Evolutionary conservation across 306 rosid species (phyloP).

Genomic region (Leucaena leucocephala): DNA sequence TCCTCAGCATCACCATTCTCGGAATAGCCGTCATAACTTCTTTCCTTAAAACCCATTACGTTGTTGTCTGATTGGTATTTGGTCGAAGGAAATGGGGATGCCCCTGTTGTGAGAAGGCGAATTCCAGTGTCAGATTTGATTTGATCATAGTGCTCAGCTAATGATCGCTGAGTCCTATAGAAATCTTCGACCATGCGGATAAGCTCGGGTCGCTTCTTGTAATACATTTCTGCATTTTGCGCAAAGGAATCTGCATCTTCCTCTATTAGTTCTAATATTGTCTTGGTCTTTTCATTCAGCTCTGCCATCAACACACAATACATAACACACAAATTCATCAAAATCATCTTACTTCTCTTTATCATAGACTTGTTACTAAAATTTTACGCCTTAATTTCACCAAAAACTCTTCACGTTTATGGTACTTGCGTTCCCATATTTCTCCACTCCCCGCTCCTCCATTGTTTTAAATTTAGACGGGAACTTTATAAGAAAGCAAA

Average conservation of each 20-base stretch:
- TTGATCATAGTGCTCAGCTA: slow-evolving; percentile 81
- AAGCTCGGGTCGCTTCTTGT: slow-evolving; percentile 82
- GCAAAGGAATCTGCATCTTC: slow-evolving; percentile 93
- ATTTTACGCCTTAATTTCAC: background rate
- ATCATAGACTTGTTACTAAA: slow-evolving; percentile 7
- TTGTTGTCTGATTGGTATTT: slow-evolving; percentile 47
- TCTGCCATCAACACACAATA: slow-evolving; percentile 46
- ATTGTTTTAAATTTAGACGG: background rate
- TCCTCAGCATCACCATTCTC: slow-evolving; percentile 60
- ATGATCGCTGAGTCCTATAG: slow-evolving; percentile 72
- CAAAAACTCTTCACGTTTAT: slow-evolving; percentile 15
- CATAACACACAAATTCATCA: slow-evolving; percentile 7
- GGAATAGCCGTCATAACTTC: slow-evolving; percentile 60
- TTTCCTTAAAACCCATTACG: slow-evolving; percentile 39
- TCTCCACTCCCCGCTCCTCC: background rate
- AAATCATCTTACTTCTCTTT: background rate
- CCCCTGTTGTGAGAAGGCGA: slow-evolving; percentile 48
- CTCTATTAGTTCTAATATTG: slow-evolving; percentile 70
- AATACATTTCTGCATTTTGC: slow-evolving; percentile 91
- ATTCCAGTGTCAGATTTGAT: slow-evolving; percentile 62
- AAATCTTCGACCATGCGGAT: slow-evolving; percentile 81
- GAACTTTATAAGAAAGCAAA: background rate
- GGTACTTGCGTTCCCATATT: slow-evolving; percentile 6
- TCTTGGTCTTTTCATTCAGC: slow-evolving; percentile 66
- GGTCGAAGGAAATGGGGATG: slow-evolving; percentile 68